These are phyloP conservation scores for Aplosporella prunicola DNA, from an alignment of 2,329 filamentous ascomycete species.

Conservation along the genomic window DNA sequence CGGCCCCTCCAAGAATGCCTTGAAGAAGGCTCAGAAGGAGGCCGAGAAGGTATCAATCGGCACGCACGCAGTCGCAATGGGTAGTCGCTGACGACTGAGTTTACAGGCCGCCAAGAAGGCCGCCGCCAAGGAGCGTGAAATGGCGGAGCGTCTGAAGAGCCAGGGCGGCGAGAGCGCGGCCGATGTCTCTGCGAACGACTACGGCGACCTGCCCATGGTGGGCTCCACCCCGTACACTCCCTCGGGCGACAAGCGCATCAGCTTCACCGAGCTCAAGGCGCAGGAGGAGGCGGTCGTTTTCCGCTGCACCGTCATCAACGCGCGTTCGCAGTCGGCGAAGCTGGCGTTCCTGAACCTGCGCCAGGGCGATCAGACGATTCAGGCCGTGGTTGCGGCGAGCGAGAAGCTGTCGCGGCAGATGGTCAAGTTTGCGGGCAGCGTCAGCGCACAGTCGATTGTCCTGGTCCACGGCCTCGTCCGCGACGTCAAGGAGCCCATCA, in stretches of 20 bases:
- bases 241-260: conserved; percentile 45
- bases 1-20: conserved; percentile 30
- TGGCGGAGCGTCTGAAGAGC: conserved; percentile 37
- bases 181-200: conserved; percentile 64
- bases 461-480: conserved; percentile 71
- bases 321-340: conserved; percentile 79
- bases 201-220: conserved; percentile 58
- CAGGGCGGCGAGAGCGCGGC: conserved; percentile 58
- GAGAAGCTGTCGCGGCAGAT: conserved; percentile 66
- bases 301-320: conserved; percentile 77
- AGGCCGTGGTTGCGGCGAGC: conserved; percentile 64
- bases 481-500: conserved; percentile 77
- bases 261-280: conserved; percentile 39
- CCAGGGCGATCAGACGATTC: conserved; percentile 65
- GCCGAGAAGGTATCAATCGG: conserved; percentile 31
- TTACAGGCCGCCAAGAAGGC: conserved; percentile 32
- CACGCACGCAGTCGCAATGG: not conserved
- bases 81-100: conserved; percentile 11
- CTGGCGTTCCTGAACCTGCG: conserved; percentile 83
- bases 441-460: conserved; percentile 75
- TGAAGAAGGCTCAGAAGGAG: conserved; percentile 35
- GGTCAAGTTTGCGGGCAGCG: conserved; percentile 77
- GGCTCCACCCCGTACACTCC: conserved; percentile 44
- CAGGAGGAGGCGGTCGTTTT: conserved; percentile 52
- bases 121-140: conserved; percentile 41